A percentile compares a stretch with the other conserved stretches of the same genome.
Conservation (phyloP, 2,329 filamentous ascomycete species). For the Diaporthe capsici region DNA sequence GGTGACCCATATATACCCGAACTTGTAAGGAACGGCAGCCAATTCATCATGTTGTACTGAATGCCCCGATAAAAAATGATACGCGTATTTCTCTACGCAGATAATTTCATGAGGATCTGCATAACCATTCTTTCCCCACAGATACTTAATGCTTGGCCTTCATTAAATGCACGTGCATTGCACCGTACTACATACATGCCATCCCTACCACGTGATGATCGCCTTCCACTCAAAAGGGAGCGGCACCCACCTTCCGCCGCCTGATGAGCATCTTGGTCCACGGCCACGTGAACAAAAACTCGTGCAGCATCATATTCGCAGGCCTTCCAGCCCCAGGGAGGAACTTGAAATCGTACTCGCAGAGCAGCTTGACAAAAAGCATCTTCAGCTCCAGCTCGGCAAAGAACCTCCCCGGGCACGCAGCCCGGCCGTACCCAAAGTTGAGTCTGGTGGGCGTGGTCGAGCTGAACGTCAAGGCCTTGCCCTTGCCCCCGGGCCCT, state of each 20-base stretch:
- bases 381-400: slow-evolving; percentile 50
- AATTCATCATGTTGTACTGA: no score
- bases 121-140: no score
- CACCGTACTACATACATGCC: no score
- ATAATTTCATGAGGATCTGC: no score
- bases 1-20: no score
- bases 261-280: slow-evolving; percentile 41
- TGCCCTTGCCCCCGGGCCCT: not conserved
- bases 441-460: slow-evolving; percentile 49
- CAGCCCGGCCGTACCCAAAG: slow-evolving; percentile 54
- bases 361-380: slow-evolving; percentile 47
- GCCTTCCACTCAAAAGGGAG: not conserved
- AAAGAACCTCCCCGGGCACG: slow-evolving; percentile 53
- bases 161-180: no score
- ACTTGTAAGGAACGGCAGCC: no score
- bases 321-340: slow-evolving; percentile 43
- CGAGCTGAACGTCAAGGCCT: slow-evolving; percentile 36
- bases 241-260: not conserved
- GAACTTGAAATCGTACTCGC: slow-evolving; percentile 49
- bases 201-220: not conserved
- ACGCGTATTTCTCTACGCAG: no score
- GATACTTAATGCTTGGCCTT: no score
- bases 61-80: no score
- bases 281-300: slow-evolving; percentile 46
- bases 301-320: slow-evolving; percentile 43